These are phyloP conservation scores for Ilyonectria sp. DNA, from an alignment of 2,329 filamentous ascomycete genomes.

Conservation along the genomic window DNA sequence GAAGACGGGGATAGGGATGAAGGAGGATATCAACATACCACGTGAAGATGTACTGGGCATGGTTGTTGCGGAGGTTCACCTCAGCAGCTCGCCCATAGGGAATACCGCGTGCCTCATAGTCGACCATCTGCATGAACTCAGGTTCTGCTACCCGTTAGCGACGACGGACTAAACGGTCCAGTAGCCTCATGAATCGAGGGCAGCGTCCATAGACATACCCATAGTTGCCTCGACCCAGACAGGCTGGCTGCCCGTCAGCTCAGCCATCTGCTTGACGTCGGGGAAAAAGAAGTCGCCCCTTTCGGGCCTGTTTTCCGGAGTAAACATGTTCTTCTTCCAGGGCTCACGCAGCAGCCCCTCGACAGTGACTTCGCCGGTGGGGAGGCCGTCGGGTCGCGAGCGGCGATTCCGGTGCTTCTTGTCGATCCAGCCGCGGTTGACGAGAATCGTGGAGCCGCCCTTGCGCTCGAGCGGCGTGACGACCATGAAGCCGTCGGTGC, in stretches of 20 bases:
- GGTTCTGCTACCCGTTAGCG: slow-evolving; percentile 69
- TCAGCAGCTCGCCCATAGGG: slow-evolving; percentile 91
- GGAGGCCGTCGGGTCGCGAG: slow-evolving; percentile 76
- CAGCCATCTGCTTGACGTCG: slow-evolving; percentile 93
- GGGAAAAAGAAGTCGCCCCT: slow-evolving; percentile 94
- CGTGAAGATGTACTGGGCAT: slow-evolving; percentile 98
- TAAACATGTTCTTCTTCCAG: slow-evolving; percentile 99
- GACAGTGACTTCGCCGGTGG: slow-evolving; percentile 79
- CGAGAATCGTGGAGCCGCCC: slow-evolving; percentile 79
- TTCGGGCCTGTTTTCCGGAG: slow-evolving; percentile 88
- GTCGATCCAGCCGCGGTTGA: slow-evolving; percentile 93
- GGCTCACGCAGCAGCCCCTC: slow-evolving; percentile 90
- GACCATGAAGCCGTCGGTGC: slow-evolving; percentile 91
- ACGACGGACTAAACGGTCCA: background rate
- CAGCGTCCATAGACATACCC: slow-evolving; percentile 67
- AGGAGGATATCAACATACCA: slow-evolving; percentile 75
- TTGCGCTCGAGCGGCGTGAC: slow-evolving; percentile 89
- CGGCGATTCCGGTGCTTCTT: slow-evolving; percentile 79
- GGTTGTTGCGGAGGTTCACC: slow-evolving; percentile 95
- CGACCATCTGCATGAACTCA: slow-evolving; percentile 82
- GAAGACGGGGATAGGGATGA: background rate
- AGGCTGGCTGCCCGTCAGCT: slow-evolving; percentile 83
- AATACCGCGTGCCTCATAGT: slow-evolving; percentile 84
- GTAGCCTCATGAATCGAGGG: background rate
- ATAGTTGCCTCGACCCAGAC: slow-evolving; percentile 98